These are phyloP conservation scores for Phlebiopsis flavidoalba DNA, from an alignment of 768 basidiomycete species.

Conservation along the genomic window DNA sequence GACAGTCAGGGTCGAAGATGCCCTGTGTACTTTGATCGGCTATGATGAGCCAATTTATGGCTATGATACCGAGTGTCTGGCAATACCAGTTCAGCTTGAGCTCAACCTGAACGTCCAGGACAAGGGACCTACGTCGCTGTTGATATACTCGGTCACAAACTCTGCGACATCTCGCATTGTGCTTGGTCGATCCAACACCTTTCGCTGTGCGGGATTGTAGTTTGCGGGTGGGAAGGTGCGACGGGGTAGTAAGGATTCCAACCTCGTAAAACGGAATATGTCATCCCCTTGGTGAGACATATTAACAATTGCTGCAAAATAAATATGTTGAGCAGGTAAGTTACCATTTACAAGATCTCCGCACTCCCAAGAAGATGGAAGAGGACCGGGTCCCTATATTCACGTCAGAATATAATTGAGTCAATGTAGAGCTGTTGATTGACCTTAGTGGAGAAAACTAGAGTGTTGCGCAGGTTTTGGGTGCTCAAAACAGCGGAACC, in stretches of 20 bases:
- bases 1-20: constrained; percentile 49
- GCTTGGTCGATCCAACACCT: constrained; percentile 39
- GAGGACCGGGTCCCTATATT: constrained; percentile 47
- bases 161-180: constrained; percentile 63
- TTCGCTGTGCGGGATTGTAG: constrained; percentile 45
- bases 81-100: neutral
- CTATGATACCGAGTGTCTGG: constrained; percentile 56
- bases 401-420: neutral
- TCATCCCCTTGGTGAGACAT: constrained; percentile 8
- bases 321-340: constrained; percentile 35
- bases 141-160: constrained; percentile 67
- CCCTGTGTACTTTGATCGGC: constrained; percentile 48
- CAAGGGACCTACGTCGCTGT: constrained; percentile 44
- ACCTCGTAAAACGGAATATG: constrained; percentile 22
- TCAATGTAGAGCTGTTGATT: neutral
- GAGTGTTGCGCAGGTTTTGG: constrained; percentile 53
- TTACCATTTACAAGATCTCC: constrained; percentile 72
- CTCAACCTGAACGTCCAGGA: neutral
- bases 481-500: constrained; percentile 42
- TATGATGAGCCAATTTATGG: constrained; percentile 58
- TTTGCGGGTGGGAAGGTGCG: constrained; percentile 33
- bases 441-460: constrained; percentile 63
- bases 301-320: neutral
- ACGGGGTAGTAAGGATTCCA: constrained; percentile 22
- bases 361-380: constrained; percentile 63